Evolutionary conservation across 1,284 basidiomycete genomes (phyloP), one percentile per base, ranked within the genome.

Genomic region (Ustilago lituana): DNA sequence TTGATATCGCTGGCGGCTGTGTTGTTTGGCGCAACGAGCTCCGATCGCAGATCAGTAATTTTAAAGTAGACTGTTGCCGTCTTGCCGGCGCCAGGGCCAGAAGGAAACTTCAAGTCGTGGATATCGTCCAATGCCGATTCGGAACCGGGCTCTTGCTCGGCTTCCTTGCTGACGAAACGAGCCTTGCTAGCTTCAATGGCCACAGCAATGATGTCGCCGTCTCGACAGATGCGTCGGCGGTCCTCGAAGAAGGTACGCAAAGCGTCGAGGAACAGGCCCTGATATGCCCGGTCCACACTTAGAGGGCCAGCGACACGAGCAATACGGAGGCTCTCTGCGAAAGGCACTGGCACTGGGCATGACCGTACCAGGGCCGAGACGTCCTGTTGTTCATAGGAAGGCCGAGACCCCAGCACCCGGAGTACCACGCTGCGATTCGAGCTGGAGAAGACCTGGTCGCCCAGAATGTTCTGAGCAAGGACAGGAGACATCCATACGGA

Each of bases 291-390:
- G 80, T 90, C 88, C 5, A 88, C 88, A 1, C 91, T 89, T 62
- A 90, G 83, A 0, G 93, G 89, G 0, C 93, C 93, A 0, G 92
- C 90, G 4, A 98, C 85, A 17, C 93, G 87, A 2, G 93, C 90
- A 32, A 98, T 85, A 1, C 90, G 91, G 27, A 97, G 41, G 7
- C 59, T 53, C 41, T 78, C 80, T n/a, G 78, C 79, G 26, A 75
- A 73, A 0, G 79, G 78, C 7, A 81, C 40, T 0, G 78, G 69
- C 23, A 79, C 64, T 3, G 78, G 77, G 32, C 73, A 63, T 3
- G 56, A 60, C 12, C 69, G 48, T 14, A 61, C 64, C 20, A 74
- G 51, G n/a, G 68, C 56, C 17, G 69, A 65, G 35, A 73, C 54
- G 23, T 63, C 66, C 20, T 55, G 55, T 24, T 53, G 53, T 19